A percentile compares a stretch with the other conserved stretches of the same genome.
Evolutionary conservation across 176 grass and related monocot species (phyloP).

Genomic region (Carex kokanica): DNA sequence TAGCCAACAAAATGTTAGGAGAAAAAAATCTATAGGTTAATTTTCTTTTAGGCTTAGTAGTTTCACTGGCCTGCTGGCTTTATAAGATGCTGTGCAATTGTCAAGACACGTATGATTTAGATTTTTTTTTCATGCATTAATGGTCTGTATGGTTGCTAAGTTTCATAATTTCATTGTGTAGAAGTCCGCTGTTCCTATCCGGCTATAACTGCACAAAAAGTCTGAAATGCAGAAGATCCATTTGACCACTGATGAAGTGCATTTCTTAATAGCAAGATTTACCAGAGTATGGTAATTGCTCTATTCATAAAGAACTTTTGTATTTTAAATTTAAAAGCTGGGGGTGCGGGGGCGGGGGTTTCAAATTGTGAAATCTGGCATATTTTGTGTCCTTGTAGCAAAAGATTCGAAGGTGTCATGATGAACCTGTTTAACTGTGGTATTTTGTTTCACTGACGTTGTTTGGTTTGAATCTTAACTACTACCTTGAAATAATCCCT

Average conservation of each 20-base stretch:
- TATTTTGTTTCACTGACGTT: neutral
- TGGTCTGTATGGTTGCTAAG: neutral
- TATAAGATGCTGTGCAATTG: neutral
- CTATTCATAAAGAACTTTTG: no score
- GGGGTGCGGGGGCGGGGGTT: no score
- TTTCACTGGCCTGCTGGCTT: neutral
- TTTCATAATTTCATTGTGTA: neutral
- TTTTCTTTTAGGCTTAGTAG: neutral
- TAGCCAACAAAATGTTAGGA: neutral
- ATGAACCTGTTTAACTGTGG: constrained; percentile 13
- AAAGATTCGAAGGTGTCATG: neutral
- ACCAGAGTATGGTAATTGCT: neutral
- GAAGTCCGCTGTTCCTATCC: neutral
- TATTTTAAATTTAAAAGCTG: no score
- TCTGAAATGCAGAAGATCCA: neutral
- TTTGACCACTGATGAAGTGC: neutral
- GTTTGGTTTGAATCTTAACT: neutral
- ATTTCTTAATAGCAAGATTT: neutral
- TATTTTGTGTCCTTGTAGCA: neutral
- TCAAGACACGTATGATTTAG: neutral
- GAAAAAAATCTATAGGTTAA: neutral
- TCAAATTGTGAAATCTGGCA: neutral
- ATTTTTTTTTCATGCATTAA: neutral
- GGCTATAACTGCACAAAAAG: neutral
- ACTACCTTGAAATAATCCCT: neutral